phyloP scores from a whole-genome alignment of 768 basidiomycete genomes.

The Auriscalpium orientale region DNA sequence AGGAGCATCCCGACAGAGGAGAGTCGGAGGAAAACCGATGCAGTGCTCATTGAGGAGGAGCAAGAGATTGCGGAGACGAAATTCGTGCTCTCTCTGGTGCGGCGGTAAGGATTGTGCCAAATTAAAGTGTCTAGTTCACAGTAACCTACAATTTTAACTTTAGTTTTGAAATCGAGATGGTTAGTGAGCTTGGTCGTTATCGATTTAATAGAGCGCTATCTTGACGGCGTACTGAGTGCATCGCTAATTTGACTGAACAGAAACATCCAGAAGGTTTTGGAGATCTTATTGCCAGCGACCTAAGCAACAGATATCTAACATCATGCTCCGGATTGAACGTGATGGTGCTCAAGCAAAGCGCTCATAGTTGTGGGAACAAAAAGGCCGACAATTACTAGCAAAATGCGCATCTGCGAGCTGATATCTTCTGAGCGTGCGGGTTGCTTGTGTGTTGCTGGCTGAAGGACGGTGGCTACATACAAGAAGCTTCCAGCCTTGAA shows the following conservation, averaged over 20 bases:
- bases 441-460: constrained; percentile 48
- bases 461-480: constrained; percentile 89
- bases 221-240: too few species aligned
- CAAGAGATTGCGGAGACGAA: constrained; percentile 78
- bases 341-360: constrained; percentile 7
- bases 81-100: constrained; percentile 64
- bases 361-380: constrained; percentile 10
- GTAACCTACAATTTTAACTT: too few species aligned
- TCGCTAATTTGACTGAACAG: too few species aligned
- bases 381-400: constrained; percentile 9
- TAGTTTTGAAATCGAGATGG: too few species aligned
- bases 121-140: too few species aligned
- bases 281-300: too few species aligned
- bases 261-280: too few species aligned
- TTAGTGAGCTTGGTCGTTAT: too few species aligned
- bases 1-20: constrained; percentile 61
- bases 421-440: constrained; percentile 3
- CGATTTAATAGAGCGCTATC: too few species aligned
- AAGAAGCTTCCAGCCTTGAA: constrained; percentile 85
- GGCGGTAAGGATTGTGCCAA: constrained; percentile 29
- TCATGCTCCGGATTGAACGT: not conserved
- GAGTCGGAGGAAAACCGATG: constrained; percentile 40
- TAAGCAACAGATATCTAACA: too few species aligned
- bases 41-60: constrained; percentile 74
- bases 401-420: constrained; percentile 6